phyloP scores from a whole-genome alignment of 129 eudicot species.

The Saussurea involucrata region DNA sequence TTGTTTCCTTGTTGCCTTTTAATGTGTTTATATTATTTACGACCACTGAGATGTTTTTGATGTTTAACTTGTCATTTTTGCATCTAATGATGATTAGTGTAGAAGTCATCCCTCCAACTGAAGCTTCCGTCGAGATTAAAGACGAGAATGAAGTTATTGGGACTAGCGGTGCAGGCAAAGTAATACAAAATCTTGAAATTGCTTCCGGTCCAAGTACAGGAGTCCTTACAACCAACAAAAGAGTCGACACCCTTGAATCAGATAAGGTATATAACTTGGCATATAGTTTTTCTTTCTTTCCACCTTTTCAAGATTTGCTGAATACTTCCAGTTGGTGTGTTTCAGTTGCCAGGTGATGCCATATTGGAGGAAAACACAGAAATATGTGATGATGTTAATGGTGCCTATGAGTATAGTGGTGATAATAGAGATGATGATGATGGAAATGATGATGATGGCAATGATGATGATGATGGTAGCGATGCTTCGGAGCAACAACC shows the following conservation, averaged over 20 bases:
- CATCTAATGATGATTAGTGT: conserved; percentile 36
- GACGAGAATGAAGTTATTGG: conserved; percentile 31
- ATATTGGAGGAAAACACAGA: conserved; percentile 26
- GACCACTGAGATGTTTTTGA: background rate
- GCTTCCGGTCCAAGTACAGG: conserved; percentile 25
- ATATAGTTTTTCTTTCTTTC: no score
- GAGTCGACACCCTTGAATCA: conserved; percentile 27
- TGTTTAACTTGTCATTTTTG: background rate
- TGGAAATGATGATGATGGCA: conserved; percentile 25
- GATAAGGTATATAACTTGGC: conserved; percentile 26
- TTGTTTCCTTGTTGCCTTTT: background rate
- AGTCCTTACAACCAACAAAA: conserved; percentile 34
- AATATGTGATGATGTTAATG: conserved; percentile 43
- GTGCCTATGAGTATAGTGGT: conserved; percentile 29
- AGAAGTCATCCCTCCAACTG: conserved; percentile 28
- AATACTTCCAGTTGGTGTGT: background rate
- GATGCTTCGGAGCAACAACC: conserved; percentile 41
- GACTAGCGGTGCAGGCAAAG: conserved; percentile 12
- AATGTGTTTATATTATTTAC: background rate
- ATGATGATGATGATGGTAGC: conserved; percentile 11
- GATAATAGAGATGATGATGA: conserved; percentile 14
- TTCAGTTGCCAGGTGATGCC: conserved; percentile 37
- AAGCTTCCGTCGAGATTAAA: conserved; percentile 19
- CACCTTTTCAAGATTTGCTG: background rate
- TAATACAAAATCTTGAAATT: conserved; percentile 34